Evolutionary conservation across 768 basidiomycete genomes (phyloP).

Genomic region (Hygrocybe punicea): DNA sequence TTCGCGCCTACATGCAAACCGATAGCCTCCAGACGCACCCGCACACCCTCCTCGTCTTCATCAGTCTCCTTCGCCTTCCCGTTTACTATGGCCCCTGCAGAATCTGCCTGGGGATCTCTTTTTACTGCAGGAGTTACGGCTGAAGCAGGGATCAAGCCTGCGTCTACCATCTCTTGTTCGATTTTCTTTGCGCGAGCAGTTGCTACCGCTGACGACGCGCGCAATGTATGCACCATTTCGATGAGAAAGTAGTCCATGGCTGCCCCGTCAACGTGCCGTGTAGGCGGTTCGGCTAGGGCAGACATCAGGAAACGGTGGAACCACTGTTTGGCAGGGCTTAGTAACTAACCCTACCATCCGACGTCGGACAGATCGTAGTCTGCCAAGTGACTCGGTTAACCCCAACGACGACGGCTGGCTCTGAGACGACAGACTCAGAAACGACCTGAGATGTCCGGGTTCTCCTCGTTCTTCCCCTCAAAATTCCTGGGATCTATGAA

Average conservation of each 20-base stretch:
- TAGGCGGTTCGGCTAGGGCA: slow-evolving; percentile 63
- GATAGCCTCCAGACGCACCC: slow-evolving; percentile 72
- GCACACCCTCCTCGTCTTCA: slow-evolving; percentile 72
- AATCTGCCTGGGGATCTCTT: slow-evolving; percentile 33
- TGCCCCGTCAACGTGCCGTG: slow-evolving; percentile 58
- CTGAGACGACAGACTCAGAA: too few species aligned
- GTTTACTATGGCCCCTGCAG: slow-evolving; percentile 43
- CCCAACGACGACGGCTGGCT: slow-evolving; percentile 22
- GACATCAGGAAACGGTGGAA: too few species aligned
- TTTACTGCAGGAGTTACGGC: slow-evolving; percentile 34
- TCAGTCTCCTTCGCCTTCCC: slow-evolving; percentile 48
- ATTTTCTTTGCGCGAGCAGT: slow-evolving; percentile 60
- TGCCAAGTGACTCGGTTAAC: slow-evolving; percentile 22
- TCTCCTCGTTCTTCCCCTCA: slow-evolving; percentile 41
- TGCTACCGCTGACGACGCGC: slow-evolving; percentile 71
- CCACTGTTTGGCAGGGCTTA: too few species aligned
- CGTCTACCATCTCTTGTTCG: slow-evolving; percentile 76
- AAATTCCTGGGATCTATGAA: slow-evolving; percentile 55
- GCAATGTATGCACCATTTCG: slow-evolving; percentile 70
- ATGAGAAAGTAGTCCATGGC: slow-evolving; percentile 86
- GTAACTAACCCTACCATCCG: too few species aligned
- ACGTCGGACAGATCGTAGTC: too few species aligned
- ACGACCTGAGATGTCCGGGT: slow-evolving; percentile 9
- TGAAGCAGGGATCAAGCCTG: slow-evolving; percentile 63
- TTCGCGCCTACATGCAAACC: slow-evolving; percentile 85